These are phyloP conservation scores for Melanogaster broomeanus DNA, from an alignment of 768 basidiomycete species.

Conservation along the genomic window DNA sequence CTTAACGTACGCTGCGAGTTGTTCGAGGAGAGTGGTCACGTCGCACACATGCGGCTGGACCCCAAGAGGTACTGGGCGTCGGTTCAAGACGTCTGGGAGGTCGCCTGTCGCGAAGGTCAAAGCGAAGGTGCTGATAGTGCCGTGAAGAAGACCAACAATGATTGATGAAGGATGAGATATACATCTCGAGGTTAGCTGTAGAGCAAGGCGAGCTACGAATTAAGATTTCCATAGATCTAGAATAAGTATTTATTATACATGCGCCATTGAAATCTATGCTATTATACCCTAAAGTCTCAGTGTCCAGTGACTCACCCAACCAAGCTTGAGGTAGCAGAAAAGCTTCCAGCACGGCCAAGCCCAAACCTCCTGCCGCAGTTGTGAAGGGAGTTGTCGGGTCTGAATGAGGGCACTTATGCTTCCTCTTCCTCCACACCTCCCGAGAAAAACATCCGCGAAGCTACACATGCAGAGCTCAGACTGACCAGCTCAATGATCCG, in stretches of 20 bases:
- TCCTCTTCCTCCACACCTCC: not conserved
- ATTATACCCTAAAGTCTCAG: too few species aligned
- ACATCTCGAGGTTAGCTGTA: not conserved
- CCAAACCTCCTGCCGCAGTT: not conserved
- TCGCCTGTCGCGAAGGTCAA: constrained; percentile 8
- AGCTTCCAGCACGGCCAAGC: not conserved
- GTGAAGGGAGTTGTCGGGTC: not conserved
- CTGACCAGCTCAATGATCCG: not conserved
- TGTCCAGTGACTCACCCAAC: too few species aligned
- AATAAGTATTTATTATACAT: too few species aligned
- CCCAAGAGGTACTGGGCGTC: constrained; percentile 30
- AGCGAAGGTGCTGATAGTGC: not conserved
- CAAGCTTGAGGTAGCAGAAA: too few species aligned
- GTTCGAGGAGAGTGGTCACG: constrained; percentile 37
- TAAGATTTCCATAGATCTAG: too few species aligned
- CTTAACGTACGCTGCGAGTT: constrained; percentile 28
- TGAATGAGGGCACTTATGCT: not conserved
- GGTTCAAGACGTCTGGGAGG: constrained; percentile 21
- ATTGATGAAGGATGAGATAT: not conserved
- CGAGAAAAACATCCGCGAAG: not conserved
- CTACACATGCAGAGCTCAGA: constrained; percentile 2
- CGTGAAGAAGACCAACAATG: too few species aligned
- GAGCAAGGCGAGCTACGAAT: not conserved
- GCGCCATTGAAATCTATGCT: too few species aligned
- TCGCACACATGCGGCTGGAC: constrained; percentile 33